Conservation (phyloP, 129 eudicot genomes). For the Chrysanthemum lavandulifolium region DNA sequence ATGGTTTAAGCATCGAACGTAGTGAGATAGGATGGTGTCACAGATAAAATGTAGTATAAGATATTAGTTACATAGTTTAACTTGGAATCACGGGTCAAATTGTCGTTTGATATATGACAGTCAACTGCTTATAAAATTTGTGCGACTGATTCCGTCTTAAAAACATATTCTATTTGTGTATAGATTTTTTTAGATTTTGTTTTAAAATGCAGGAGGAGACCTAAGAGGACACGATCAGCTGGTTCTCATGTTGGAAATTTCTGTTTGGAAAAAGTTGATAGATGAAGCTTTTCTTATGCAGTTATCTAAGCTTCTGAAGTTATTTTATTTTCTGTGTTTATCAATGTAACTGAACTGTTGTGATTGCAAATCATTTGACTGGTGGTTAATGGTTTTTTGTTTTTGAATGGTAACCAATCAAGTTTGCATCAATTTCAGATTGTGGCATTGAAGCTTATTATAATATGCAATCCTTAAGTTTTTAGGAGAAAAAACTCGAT, state of each 20-base stretch:
- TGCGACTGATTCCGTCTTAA: too few species aligned
- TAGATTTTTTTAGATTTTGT: not conserved
- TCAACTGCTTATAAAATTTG: not conserved
- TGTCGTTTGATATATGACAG: not conserved
- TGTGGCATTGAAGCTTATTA: not conserved
- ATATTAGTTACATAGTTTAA: not conserved
- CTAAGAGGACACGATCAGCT: slow-evolving; percentile 1
- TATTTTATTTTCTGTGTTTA: not conserved
- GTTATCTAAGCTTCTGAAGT: not conserved
- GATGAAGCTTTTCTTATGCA: not conserved
- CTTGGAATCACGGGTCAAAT: not conserved
- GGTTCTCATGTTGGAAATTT: not conserved
- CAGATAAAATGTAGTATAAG: not conserved
- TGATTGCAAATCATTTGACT: not conserved
- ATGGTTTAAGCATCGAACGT: not conserved
- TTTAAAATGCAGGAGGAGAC: slow-evolving; percentile 10
- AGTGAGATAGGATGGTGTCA: too few species aligned
- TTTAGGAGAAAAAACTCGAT: too few species aligned
- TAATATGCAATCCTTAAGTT: not conserved
- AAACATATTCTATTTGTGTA: not conserved
- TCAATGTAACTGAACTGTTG: not conserved
- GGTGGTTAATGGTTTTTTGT: not conserved
- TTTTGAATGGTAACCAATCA: not conserved
- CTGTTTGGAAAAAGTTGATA: not conserved
- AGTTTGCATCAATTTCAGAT: not conserved